Evolutionary conservation across 495 filamentous ascomycete species (phyloP), one percentile per base, ranked within the genome.

Genomic region (Pyrenula massariospora): DNA sequence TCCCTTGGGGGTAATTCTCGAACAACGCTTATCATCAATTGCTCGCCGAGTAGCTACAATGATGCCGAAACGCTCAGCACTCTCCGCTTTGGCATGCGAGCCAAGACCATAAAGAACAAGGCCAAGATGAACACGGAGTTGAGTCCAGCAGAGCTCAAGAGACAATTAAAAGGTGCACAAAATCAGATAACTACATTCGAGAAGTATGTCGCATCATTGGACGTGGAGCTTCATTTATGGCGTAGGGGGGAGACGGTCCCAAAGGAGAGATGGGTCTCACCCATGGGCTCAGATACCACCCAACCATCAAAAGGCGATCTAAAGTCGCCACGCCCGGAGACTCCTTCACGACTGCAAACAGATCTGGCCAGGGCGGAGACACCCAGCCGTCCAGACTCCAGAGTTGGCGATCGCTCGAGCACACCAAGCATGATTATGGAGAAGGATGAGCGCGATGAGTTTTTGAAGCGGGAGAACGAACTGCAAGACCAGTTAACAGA

Each of bases 81-180:
- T 10, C 75, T 98, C 50, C 83, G 92, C 24, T 98, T 98, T 68
- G 93, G 93, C 78, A 92, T 96, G 68, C 79, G 93, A 62, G 93
- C 93, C 48, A 98, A 98, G 78, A 85, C 91, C 0, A 98, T 98
- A 72, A 96, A 98, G 85, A 97, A 98, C 74, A 97, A 96, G 77
- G 93, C 93, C 66, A 97, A 96, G 88, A 85, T 98, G 76, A 98
- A 98, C 68, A 91, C 91, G 48, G 93, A 98, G 67, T 80, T 97
- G 60, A 96, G 92, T 65, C 93, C 93, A 11, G 83, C 88, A 5
- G 94, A 98, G 67, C 78, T 98, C 75, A 97, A 97, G 74, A 77
- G 83, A 56, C 77, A 95, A 64, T 79, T 98, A 62, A 89, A 85
- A 69, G 96, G 95, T 72, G 88, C 91, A 22, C 92, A 96, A 68